phyloP scores from a whole-genome alignment of 202 grass and related monocot genomes.

The Cymbopogon flexuosus region DNA sequence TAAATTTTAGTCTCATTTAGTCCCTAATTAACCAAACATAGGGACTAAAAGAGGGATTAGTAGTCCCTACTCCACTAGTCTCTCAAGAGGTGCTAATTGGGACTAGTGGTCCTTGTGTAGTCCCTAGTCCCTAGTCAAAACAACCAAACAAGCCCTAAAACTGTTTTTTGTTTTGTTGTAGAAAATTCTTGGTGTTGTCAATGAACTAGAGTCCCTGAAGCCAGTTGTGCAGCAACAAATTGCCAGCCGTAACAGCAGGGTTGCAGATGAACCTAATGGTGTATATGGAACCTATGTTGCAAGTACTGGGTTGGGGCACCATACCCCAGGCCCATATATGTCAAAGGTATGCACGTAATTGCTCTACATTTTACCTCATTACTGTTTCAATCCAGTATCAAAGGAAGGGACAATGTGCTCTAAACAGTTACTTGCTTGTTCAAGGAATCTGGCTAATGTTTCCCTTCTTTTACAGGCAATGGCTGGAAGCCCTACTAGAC shows the following conservation, averaged over 20 bases:
- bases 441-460: slow-evolving; percentile 28
- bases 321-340: slow-evolving; percentile 16
- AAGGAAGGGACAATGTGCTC: background rate
- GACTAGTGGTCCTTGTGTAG: too few relatives aligned
- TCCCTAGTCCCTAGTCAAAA: too few relatives aligned
- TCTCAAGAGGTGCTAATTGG: too few relatives aligned
- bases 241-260: slow-evolving; percentile 41
- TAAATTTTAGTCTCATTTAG: too few relatives aligned
- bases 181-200: slow-evolving; percentile 78
- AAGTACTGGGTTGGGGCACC: slow-evolving; percentile 25
- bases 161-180: slow-evolving; percentile 34
- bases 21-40: too few relatives aligned
- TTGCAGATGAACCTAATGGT: slow-evolving; percentile 31
- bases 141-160: background rate
- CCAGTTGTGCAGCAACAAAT: slow-evolving; percentile 66
- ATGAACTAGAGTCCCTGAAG: slow-evolving; percentile 85
- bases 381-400: slow-evolving; percentile 26
- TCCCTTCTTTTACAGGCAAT: slow-evolving; percentile 41
- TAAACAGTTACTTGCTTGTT: slow-evolving; percentile 23
- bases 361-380: slow-evolving; percentile 9
- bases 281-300: slow-evolving; percentile 22
- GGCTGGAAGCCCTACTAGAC: slow-evolving; percentile 40
- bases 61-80: too few relatives aligned
- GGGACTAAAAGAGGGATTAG: too few relatives aligned
- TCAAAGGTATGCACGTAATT: slow-evolving; percentile 36